phyloP scores from a whole-genome alignment of 2,329 filamentous ascomycete genomes.

The Gremmenia infestans region DNA sequence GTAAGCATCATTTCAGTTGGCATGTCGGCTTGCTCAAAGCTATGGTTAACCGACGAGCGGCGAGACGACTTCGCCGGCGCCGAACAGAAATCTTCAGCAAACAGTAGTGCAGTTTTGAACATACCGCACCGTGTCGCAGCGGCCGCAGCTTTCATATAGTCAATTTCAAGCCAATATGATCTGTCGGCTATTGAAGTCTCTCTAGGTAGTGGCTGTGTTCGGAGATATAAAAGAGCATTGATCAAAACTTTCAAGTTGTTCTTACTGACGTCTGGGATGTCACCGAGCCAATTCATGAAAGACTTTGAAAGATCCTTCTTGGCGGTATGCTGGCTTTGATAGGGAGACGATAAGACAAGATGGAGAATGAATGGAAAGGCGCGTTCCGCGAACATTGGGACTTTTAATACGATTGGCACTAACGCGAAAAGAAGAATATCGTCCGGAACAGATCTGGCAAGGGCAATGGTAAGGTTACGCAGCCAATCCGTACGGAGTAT shows the following conservation, averaged over 20 bases:
- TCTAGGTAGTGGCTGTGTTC: constrained; percentile 68
- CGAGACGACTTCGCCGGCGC: constrained; percentile 54
- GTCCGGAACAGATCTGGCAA: constrained; percentile 54
- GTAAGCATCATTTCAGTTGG: constrained; percentile 67
- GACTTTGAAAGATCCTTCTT: constrained; percentile 61
- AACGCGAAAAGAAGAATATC: constrained; percentile 68
- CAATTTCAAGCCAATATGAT: constrained; percentile 78
- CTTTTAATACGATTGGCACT: constrained; percentile 56
- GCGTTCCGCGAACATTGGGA: constrained; percentile 65
- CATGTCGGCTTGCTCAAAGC: constrained; percentile 33
- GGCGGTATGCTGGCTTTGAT: constrained; percentile 53
- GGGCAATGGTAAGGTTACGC: constrained; percentile 52
- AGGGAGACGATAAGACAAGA: constrained; percentile 66
- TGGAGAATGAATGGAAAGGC: constrained; percentile 83
- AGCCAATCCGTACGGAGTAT: constrained; percentile 55
- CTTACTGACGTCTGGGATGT: constrained; percentile 40
- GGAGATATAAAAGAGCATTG: constrained; percentile 79
- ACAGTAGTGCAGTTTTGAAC: constrained; percentile 79
- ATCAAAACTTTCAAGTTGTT: constrained; percentile 69
- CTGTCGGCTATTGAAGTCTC: constrained; percentile 78
- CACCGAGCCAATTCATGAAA: constrained; percentile 58
- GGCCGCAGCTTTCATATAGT: constrained; percentile 63
- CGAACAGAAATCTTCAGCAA: constrained; percentile 68
- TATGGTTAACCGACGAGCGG: constrained; percentile 57
- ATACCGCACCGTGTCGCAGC: constrained; percentile 76